Conservation (phyloP, 116 monocot genomes). For the Dioscorea cayenensis region DNA sequence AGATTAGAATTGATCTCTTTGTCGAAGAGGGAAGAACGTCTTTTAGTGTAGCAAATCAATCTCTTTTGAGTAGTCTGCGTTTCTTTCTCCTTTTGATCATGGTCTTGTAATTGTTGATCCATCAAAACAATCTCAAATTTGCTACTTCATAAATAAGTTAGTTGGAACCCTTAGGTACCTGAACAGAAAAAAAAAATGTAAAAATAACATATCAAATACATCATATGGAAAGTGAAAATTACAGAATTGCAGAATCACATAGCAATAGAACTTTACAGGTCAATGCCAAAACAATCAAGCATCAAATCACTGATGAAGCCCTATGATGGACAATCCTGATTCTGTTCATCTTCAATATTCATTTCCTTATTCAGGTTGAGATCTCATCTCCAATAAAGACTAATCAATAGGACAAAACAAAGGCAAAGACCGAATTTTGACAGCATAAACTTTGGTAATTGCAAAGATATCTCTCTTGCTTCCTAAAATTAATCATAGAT, state of each 20-base stretch:
- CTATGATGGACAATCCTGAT: too few relatives aligned
- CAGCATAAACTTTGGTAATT: too few relatives aligned
- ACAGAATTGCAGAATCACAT: neutral
- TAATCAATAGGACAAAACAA: too few relatives aligned
- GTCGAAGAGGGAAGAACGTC: conserved; percentile 16
- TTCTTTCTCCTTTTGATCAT: neutral
- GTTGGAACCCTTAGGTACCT: neutral
- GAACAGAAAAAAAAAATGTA: neutral
- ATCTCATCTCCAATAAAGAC: too few relatives aligned
- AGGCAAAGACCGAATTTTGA: too few relatives aligned
- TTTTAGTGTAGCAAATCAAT: conserved; percentile 20
- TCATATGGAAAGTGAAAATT: neutral
- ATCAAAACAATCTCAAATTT: neutral
- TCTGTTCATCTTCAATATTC: too few relatives aligned
- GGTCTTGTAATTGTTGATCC: neutral
- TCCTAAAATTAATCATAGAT: too few relatives aligned
- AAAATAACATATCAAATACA: neutral
- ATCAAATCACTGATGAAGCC: too few relatives aligned
- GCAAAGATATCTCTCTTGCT: too few relatives aligned
- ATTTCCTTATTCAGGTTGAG: too few relatives aligned
- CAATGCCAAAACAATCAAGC: too few relatives aligned
- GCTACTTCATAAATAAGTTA: neutral
- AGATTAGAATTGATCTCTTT: conserved; percentile 20
- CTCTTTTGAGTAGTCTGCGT: conserved; percentile 31
- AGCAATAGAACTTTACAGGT: neutral